Conservation (phyloP, 495 filamentous ascomycete genomes). For the Trypethelium eluteriae region DNA sequence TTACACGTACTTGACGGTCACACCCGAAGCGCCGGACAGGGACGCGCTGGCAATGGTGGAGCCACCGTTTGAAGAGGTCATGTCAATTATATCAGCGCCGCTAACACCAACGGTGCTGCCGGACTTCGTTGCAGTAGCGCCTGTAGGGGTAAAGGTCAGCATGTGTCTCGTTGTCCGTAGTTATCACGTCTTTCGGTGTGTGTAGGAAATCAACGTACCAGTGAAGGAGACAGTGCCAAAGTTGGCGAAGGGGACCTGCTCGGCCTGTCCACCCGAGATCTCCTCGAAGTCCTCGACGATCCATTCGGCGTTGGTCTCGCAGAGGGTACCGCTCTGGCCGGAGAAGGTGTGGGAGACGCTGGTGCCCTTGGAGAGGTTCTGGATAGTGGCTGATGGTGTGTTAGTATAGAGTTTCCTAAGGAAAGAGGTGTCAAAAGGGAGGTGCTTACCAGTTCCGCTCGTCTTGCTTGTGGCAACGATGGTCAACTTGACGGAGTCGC, state of each 20-base stretch:
- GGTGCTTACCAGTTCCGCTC: slow-evolving; percentile 38
- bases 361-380: slow-evolving; percentile 50
- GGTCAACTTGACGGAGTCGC: slow-evolving; percentile 50
- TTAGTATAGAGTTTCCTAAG: not conserved
- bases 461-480: slow-evolving; percentile 43
- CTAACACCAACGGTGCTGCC: not conserved
- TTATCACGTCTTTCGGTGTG: too few species aligned
- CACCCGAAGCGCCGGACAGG: not conserved
- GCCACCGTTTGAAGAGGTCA: slow-evolving; percentile 1
- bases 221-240: slow-evolving; percentile 24
- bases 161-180: not conserved
- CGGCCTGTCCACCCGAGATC: slow-evolving; percentile 25
- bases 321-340: slow-evolving; percentile 28
- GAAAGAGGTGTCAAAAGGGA: not conserved
- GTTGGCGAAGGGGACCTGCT: slow-evolving; percentile 47
- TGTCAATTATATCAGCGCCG: slow-evolving; percentile 6
- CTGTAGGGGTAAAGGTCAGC: not conserved
- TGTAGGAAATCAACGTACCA: slow-evolving; percentile 3
- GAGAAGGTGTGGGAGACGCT: slow-evolving; percentile 46
- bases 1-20: not conserved
- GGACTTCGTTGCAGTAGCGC: not conserved
- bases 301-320: slow-evolving; percentile 53
- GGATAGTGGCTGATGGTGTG: slow-evolving; percentile 35
- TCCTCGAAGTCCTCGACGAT: slow-evolving; percentile 57
- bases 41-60: slow-evolving; percentile 2